Evolutionary conservation across 345 rosid genomes (phyloP), one percentile per base, ranked within the genome.

Genomic region (Sonneratia alba): DNA sequence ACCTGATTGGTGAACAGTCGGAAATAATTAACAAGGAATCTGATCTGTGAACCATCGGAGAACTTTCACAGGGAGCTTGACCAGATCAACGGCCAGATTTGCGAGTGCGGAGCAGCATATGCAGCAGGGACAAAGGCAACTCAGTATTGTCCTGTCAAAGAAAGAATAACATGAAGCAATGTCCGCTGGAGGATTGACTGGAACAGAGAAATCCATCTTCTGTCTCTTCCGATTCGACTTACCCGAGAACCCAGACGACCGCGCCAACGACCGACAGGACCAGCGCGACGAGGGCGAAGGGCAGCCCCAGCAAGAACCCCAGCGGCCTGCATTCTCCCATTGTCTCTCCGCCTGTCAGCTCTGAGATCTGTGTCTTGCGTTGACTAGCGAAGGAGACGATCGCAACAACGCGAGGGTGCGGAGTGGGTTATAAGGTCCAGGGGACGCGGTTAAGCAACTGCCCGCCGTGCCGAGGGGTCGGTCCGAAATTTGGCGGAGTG

Each of bases 121-220:
- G 76, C 95, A 93, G 62, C 93, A 88, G 22, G 98, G 98, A 77
- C 97, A 93, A 72, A 92, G 70, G 79, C 97, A 90, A 83, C 97
- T 90, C 83, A 92, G 68, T 45, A 87, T 61, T 1, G 79, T 75
- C 87, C 96, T 92, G 89, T 79, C 47, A 42, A 10, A 16, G 21
- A 0, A 34, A 34, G 14, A 68, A 57, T 15, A 22, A 6, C 18
- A 8, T 21, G 7, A 57, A 18, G 40, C 49, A 51, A 19, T 15
- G 8, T 71, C 7, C 36, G 6, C 9, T 36, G 14, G 36, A 8
- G 13, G 8, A 40, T 34, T 16, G 68, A 65, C 7, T 7, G 7
- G 43, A 40, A 3, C 4, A 7, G 7, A 40, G 43, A 40, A 40
- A 40, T 40, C 7, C 43, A 7, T 3, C 7, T 40, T 40, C 43